Base-by-base conservation (phyloP, 306 rosid species). In the Lagenaria siceraria region DNA sequence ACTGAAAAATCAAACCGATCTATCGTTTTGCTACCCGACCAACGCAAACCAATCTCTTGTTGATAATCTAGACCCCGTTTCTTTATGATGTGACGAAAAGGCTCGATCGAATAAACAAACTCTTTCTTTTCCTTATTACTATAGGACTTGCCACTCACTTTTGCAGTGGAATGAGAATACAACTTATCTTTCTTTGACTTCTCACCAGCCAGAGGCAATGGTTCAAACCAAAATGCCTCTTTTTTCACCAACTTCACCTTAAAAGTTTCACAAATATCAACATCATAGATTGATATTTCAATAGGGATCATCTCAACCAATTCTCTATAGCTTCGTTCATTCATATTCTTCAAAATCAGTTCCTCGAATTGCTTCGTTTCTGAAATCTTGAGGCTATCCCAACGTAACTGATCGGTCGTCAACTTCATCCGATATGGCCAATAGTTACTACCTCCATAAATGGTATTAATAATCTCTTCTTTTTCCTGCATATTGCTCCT, bases 341-440 rank as follows among this genome's bases (percentile, higher is more conserved):
- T 86, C 85, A 87, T 78, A 22, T 80, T 76, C 43, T 54, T 79
- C 53, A 85, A 59, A 77, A 89, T 19, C n/a, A 6, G 8, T 29
- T 87, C 89, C 78, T 86, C 89, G 25, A 89, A 86, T 63, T 87
- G 85, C 74, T 80, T 81, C 1, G 78, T 63, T 19, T 83, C 79
- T 11, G 74, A 74, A 51, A 89, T 81, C 79, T 87, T 89, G 79
- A 84, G 82, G 81, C 87, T 80, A 25, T 86, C 85, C 86, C 85
- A 83, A 0, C 77, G 77, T 73, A 87, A 65, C 52, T 52, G 4
- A 78, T 83, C 86, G 0, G 70, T 71, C 8, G 85, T 64, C 22
- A 89, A 88, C 73, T 72, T 89, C 46, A 86, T 79, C 68, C 87
- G 82, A 24, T 82, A 75, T 40, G 91, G 87, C 89, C 89, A 89